Evolutionary conservation across 345 rosid genomes (phyloP), one percentile per base, ranked within the genome.

Genomic region (Populus pruinosa): DNA sequence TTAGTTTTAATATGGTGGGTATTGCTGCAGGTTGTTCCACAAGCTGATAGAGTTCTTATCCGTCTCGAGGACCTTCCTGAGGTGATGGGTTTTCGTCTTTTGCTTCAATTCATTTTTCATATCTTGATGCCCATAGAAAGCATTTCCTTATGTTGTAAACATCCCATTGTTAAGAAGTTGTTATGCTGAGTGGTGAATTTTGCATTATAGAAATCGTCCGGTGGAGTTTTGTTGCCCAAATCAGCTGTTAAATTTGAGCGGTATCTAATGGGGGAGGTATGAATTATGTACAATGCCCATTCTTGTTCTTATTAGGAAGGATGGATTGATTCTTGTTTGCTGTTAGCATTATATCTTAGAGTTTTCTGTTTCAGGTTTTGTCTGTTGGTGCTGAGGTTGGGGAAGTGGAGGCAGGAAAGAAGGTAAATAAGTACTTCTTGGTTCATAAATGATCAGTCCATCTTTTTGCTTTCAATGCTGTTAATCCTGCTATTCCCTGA

Each of bases 201-300:
- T 76, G 36, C 72, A 62, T 43, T 66, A 66, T 85, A 96, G 98
- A 93, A 89, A 92, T 89, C 97, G 4, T 83, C 92, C 12, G 98
- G 97, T 33, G 99, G 99, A 73, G 92, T 96, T 68, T 75, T 93
- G 89, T 85, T 92, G 83, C 95, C 99, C 21, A 92, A 93, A 82
- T 87, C 98, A 69, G 98, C 99, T 41, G 97, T 95, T 16, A 95
- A 91, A 69, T 95, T 92, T 71, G 97, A 95, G 88, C 85, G 94
- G 9, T 93, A 90, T 76, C 86, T 93, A 14, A 86, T 89, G 82
- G 96, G 98, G 7, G 97, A 93, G 94, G 99, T 96, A 82, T 56
- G 63, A 56, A 56, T 56, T 8, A 56, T 56, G 63, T 10, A 23
- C 23, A 9, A n/a, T n/a, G 13, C 25, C 4, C 11, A 56, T 21